These are phyloP conservation scores for Salinomyces thailandicus DNA, from an alignment of 2,329 filamentous ascomycete species.

Conservation along the genomic window DNA sequence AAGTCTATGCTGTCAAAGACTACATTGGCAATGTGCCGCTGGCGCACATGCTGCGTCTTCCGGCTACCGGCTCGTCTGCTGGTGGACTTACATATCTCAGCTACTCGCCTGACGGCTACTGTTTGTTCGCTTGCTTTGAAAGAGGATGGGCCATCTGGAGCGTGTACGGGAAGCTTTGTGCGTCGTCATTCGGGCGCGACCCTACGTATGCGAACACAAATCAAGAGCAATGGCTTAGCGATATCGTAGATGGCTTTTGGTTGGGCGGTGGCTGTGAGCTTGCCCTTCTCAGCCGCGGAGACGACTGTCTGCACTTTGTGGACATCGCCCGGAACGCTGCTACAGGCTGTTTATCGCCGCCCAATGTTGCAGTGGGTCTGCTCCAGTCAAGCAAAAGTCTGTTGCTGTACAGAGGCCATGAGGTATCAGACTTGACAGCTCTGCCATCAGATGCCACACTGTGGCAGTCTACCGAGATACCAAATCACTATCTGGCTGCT, in stretches of 20 bases:
- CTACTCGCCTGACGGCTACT: slow-evolving; percentile 94
- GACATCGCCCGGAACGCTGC: slow-evolving; percentile 94
- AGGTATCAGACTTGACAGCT: slow-evolving; percentile 78
- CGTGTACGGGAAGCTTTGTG: slow-evolving; percentile 85
- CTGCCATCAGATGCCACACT: slow-evolving; percentile 85
- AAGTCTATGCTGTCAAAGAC: slow-evolving; percentile 86
- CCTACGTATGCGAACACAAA: slow-evolving; percentile 53
- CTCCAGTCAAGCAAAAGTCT: slow-evolving; percentile 80
- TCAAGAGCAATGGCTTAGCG: slow-evolving; percentile 73
- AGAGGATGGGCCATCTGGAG: slow-evolving; percentile 95
- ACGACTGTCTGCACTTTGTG: slow-evolving; percentile 72
- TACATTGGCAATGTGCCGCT: slow-evolving; percentile 85
- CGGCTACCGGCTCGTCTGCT: slow-evolving; percentile 55
- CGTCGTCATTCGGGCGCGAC: slow-evolving; percentile 70
- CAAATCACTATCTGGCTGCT: slow-evolving; percentile 70
- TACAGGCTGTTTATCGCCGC: slow-evolving; percentile 79
- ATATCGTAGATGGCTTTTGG: slow-evolving; percentile 71
- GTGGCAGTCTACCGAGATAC: slow-evolving; percentile 90
- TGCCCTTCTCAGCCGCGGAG: slow-evolving; percentile 54
- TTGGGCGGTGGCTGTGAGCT: slow-evolving; percentile 80
- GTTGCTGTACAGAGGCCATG: slow-evolving; percentile 88
- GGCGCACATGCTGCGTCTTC: slow-evolving; percentile 66
- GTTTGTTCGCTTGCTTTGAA: slow-evolving; percentile 85
- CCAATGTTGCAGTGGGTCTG: slow-evolving; percentile 81
- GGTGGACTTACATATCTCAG: slow-evolving; percentile 63